Evolutionary conservation across 805 yeast genomes (phyloP).

Genomic region (Teunomyces atbi): DNA sequence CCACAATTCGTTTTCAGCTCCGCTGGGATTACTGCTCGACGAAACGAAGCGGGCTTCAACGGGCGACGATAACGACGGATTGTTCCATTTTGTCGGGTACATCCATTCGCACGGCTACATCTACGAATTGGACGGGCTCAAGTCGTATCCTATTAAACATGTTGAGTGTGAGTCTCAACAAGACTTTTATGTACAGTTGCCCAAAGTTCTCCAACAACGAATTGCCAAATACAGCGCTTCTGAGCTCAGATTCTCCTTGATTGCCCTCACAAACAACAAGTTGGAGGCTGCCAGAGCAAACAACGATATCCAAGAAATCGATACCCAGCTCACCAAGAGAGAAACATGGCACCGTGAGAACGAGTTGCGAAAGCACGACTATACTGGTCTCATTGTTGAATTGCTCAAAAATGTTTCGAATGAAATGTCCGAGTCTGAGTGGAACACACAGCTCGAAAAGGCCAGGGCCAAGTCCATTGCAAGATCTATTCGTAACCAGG

Average conservation of each 20-base stretch:
- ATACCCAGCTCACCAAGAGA: conserved; percentile 47
- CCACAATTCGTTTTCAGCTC: conserved; percentile 63
- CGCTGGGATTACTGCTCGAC: conserved; percentile 53
- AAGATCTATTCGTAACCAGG: conserved; percentile 25
- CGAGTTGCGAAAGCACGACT: conserved; percentile 52
- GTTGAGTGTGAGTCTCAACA: conserved; percentile 35
- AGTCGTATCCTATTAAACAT: conserved; percentile 54
- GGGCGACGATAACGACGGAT: conserved; percentile 40
- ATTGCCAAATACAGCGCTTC: conserved; percentile 43
- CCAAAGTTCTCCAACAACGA: conserved; percentile 45
- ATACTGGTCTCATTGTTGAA: conserved; percentile 49
- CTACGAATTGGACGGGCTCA: conserved; percentile 65
- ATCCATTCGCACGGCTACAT: conserved; percentile 42
- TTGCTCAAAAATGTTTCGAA: conserved; percentile 42
- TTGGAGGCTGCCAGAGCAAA: conserved; percentile 33
- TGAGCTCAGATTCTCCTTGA: conserved; percentile 56
- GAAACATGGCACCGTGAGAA: conserved; percentile 54
- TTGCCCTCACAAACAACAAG: conserved; percentile 54
- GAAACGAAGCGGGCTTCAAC: conserved; percentile 31
- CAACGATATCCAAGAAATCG: conserved; percentile 40
- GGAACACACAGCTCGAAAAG: conserved; percentile 25
- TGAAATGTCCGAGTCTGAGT: conserved; percentile 36
- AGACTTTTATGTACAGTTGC: conserved; percentile 42
- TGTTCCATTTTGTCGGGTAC: conserved; percentile 63
- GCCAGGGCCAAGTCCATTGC: conserved; percentile 22